Conservation (phyloP, 148 eudicot species). For the Rheum nobile region DNA sequence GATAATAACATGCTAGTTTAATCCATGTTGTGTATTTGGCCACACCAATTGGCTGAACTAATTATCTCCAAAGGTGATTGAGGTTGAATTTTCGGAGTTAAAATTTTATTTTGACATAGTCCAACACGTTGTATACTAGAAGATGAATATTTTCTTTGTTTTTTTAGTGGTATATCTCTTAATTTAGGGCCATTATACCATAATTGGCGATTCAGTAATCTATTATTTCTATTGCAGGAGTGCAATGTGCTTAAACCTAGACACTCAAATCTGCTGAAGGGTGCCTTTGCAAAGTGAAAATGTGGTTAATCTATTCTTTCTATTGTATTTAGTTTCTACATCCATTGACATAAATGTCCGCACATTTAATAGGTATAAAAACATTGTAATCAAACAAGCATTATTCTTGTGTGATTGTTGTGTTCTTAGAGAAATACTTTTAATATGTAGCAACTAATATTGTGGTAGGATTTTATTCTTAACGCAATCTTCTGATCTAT, state of each 20-base stretch:
- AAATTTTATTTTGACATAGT: background rate
- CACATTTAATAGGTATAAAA: too few species aligned
- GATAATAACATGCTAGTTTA: too few species aligned
- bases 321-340: too few species aligned
- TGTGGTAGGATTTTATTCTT: background rate
- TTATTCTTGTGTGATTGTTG: too few species aligned
- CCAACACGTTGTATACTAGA: background rate
- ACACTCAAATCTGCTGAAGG: conserved; percentile 62
- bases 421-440: background rate
- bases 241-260: conserved; percentile 66
- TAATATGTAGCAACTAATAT: background rate
- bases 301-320: too few species aligned
- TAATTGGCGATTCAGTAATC: background rate
- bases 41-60: background rate
- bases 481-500: background rate
- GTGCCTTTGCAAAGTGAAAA: conserved; percentile 58
- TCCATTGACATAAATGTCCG: too few species aligned
- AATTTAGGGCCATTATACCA: background rate
- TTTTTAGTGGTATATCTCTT: background rate
- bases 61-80: background rate
- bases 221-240: conserved; percentile 40
- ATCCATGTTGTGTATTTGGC: background rate
- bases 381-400: too few species aligned
- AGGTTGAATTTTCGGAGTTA: background rate
- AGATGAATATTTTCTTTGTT: background rate